Conservation (phyloP, 139 green algal species). For the Eudorina sp. region DNA sequence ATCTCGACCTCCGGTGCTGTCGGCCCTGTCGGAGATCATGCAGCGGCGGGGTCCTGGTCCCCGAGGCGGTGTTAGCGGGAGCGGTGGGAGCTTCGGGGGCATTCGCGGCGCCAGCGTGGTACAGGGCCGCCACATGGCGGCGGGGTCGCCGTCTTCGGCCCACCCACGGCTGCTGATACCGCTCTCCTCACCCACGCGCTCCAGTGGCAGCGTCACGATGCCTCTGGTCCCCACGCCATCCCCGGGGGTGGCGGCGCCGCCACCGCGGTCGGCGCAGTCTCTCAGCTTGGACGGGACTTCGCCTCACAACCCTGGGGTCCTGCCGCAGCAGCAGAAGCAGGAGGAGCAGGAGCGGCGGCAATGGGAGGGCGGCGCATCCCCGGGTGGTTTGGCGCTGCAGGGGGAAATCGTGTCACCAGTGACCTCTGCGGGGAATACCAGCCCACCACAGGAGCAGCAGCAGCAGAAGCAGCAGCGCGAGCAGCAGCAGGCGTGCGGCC, state of each 20-base stretch:
- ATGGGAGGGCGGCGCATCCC: no score
- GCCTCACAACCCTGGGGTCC: no score
- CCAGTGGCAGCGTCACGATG: background rate
- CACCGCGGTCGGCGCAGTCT: background rate
- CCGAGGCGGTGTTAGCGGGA: no score
- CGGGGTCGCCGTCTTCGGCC: background rate
- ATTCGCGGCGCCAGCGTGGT: background rate
- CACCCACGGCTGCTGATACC: no score
- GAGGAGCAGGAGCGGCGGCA: background rate
- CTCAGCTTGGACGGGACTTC: no score
- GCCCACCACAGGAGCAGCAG: background rate
- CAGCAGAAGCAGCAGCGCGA: background rate
- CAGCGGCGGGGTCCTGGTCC: background rate
- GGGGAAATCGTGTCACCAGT: no score
- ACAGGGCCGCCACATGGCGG: constrained; percentile 1
- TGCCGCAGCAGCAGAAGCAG: background rate
- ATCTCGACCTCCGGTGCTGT: background rate
- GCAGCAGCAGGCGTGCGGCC: background rate
- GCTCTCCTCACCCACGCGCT: background rate
- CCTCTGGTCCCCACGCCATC: background rate
- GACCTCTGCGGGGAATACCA: background rate
- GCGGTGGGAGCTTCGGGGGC: background rate
- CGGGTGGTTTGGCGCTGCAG: no score
- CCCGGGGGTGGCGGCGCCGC: background rate
- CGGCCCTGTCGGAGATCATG: background rate